These are phyloP conservation scores for Alnus rubra DNA, from an alignment of 306 rosid species.

Conservation along the genomic window DNA sequence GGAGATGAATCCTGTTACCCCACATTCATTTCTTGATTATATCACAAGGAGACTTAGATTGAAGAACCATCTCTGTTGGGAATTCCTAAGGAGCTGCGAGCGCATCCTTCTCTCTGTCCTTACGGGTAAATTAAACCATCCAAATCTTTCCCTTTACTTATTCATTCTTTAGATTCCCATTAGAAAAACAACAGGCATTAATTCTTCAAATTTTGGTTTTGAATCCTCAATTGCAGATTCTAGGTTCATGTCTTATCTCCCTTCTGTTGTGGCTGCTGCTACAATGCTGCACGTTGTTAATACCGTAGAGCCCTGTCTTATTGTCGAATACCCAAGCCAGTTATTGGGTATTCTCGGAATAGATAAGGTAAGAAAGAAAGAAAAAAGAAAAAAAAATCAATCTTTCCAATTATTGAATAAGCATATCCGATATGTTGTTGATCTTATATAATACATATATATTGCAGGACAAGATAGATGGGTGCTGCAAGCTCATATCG, in stretches of 20 bases:
- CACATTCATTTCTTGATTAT: conserved; percentile 75
- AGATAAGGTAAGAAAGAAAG: conserved; percentile 45
- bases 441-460: neutral
- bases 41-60: conserved; percentile 64
- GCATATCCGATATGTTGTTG: neutral
- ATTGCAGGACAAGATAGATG: conserved; percentile 65
- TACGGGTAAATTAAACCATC: conserved; percentile 42
- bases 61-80: conserved; percentile 61
- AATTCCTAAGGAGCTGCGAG: conserved; percentile 63
- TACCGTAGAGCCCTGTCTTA: conserved; percentile 57
- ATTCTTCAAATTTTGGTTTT: neutral
- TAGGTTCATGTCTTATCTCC: conserved; percentile 62
- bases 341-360: conserved; percentile 63
- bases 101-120: conserved; percentile 51
- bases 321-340: conserved; percentile 54
- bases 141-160: neutral
- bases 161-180: neutral
- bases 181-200: neutral
- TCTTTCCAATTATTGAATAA: neutral
- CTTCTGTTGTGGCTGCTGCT: conserved; percentile 79
- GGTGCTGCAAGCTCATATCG: conserved; percentile 52
- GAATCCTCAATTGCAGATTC: conserved; percentile 51
- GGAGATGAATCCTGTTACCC: conserved; percentile 88
- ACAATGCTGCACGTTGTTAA: conserved; percentile 70
- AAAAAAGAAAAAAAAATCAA: neutral